Conservation (phyloP, 495 filamentous ascomycete genomes). For the Aspergillus bertholletiae region DNA sequence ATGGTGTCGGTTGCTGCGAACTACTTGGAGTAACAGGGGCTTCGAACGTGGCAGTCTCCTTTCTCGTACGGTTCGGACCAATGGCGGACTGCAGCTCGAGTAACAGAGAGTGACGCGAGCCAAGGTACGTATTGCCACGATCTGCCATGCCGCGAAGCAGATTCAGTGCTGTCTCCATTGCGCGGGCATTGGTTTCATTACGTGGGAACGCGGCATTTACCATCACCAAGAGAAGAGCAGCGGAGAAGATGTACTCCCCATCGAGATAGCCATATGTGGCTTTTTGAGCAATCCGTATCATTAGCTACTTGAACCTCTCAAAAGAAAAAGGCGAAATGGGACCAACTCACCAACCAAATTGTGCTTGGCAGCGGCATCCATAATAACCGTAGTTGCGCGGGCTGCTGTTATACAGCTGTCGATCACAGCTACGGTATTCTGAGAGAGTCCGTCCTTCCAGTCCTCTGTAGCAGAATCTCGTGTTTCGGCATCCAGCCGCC, state of each 20-base stretch:
- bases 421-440: slow-evolving; percentile 41
- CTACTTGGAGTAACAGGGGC: slow-evolving; percentile 17
- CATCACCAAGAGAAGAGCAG: slow-evolving; percentile 47
- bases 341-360: slow-evolving; percentile 38
- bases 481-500: slow-evolving; percentile 31
- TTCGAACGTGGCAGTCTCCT: background rate
- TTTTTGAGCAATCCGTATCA: slow-evolving; percentile 1
- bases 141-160: slow-evolving; percentile 45
- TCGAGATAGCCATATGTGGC: slow-evolving; percentile 52
- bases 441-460: slow-evolving; percentile 40
- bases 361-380: slow-evolving; percentile 41
- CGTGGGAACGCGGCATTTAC: slow-evolving; percentile 45
- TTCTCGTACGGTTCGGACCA: slow-evolving; percentile 12
- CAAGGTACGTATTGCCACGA: slow-evolving; percentile 44
- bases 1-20: slow-evolving; percentile 9
- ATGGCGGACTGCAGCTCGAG: slow-evolving; percentile 31
- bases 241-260: slow-evolving; percentile 46
- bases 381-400: slow-evolving; percentile 43
- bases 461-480: slow-evolving; percentile 22
- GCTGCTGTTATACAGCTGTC: slow-evolving; percentile 47
- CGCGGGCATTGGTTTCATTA: slow-evolving; percentile 29
- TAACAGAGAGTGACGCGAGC: slow-evolving; percentile 38
- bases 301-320: background rate
- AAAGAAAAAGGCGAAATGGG: background rate
- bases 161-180: slow-evolving; percentile 41